Evolutionary conservation across 1,284 basidiomycete species (phyloP).

Genomic region (Tylopilus orsonianus): DNA sequence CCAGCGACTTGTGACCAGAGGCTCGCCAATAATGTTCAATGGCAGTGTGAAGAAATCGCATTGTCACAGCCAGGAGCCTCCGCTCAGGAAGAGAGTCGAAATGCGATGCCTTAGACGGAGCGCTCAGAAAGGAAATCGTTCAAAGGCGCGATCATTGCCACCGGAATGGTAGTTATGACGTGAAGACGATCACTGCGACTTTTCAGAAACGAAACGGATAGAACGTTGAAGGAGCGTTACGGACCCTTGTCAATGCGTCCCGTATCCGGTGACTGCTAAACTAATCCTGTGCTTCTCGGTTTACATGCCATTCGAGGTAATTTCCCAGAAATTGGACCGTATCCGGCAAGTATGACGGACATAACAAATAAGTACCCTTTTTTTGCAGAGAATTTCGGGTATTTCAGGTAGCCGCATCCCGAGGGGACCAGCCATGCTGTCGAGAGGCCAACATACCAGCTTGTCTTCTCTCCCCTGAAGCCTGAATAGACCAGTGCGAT

Average conservation of each 20-base stretch:
- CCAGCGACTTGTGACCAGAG: constrained; percentile 20
- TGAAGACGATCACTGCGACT: constrained; percentile 12
- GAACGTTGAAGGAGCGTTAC: constrained; percentile 7
- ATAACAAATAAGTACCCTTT: constrained; percentile 1
- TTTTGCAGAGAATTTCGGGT: constrained; percentile 15
- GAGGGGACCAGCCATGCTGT: constrained; percentile 4
- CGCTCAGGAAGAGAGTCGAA: constrained; percentile 28
- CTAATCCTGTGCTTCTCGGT: constrained; percentile 28
- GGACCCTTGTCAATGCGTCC: constrained; percentile 11
- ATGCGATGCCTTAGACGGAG: constrained; percentile 28
- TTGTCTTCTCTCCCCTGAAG: constrained; percentile 8
- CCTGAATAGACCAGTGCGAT: constrained; percentile 25
- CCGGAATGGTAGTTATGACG: constrained; percentile 29
- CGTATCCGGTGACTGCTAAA: constrained; percentile 22
- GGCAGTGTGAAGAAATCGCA: constrained; percentile 34
- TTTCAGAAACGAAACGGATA: constrained; percentile 11
- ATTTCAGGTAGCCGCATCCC: constrained; percentile 25
- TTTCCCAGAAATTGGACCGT: constrained; percentile 3
- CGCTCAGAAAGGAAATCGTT: constrained; percentile 15
- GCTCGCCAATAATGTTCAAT: constrained; percentile 20
- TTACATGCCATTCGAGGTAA: constrained; percentile 8
- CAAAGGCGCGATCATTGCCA: constrained; percentile 33
- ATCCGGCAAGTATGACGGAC: constrained; percentile 7
- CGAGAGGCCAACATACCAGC: constrained; percentile 6
- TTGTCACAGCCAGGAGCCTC: constrained; percentile 35